These are phyloP conservation scores for Fusarium sp. DNA, from an alignment of 2,329 filamentous ascomycete genomes.

Conservation along the genomic window DNA sequence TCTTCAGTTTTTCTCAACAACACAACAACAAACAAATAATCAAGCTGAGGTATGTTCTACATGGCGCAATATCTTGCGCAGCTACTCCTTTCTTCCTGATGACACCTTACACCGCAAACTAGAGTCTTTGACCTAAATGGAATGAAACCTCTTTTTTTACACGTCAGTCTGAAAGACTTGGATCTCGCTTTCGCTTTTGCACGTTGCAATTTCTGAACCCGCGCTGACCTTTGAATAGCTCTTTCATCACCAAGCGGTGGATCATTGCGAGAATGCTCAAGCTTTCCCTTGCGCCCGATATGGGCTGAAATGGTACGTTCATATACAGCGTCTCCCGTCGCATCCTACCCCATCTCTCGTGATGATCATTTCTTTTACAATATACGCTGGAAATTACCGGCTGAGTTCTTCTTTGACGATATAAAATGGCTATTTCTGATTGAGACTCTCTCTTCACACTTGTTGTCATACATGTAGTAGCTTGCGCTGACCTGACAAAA, in stretches of 20 bases:
- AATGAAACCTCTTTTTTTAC: conserved; percentile 83
- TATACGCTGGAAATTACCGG: conserved; percentile 95
- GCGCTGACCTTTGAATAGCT: conserved; percentile 43
- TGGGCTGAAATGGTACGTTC: conserved; percentile 46
- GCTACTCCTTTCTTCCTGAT: conserved; percentile 65
- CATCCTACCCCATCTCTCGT: conserved; percentile 33
- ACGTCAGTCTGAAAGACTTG: conserved; percentile 86
- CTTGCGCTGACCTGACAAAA: conserved; percentile 47
- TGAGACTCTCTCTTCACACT: conserved; percentile 25
- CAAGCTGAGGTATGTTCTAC: conserved; percentile 41
- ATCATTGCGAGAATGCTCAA: conserved; percentile 37
- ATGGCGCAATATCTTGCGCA: conserved; percentile 14
- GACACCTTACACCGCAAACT: conserved; percentile 90
- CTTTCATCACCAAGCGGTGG: conserved; percentile 42
- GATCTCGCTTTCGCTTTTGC: conserved; percentile 29
- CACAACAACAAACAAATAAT: conserved; percentile 23
- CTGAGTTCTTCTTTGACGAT: conserved; percentile 82
- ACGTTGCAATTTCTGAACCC: conserved; percentile 8
- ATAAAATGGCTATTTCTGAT: conserved; percentile 90
- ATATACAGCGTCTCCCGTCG: background rate
- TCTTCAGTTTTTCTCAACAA: conserved; percentile 35
- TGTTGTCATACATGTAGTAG: conserved; percentile 12
- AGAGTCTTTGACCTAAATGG: conserved; percentile 93
- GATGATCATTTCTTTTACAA: conserved; percentile 74
- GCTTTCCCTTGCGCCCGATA: background rate